These are phyloP conservation scores for Kluyveromyces lactis DNA, from an alignment of 805 yeast genomes.

Conservation along the genomic window DNA sequence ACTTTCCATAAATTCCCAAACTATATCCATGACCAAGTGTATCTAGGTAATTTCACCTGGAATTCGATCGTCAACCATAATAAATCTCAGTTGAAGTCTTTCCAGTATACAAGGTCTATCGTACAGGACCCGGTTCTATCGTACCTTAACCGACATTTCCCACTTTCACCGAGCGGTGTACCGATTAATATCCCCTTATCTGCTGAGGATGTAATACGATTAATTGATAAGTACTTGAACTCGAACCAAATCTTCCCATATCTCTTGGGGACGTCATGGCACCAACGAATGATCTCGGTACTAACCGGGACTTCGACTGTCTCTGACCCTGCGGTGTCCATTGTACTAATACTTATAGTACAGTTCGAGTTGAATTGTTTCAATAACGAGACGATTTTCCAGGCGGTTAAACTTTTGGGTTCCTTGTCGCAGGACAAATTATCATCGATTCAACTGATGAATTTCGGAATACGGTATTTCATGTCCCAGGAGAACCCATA, in stretches of 20 bases:
- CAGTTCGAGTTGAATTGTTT: conserved; percentile 26
- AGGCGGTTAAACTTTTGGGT: conserved; percentile 19
- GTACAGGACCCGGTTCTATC: conserved; percentile 8
- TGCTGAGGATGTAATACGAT: conserved; percentile 2
- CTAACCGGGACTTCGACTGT: background rate
- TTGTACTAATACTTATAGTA: conserved; percentile 18
- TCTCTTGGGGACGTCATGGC: conserved; percentile 4
- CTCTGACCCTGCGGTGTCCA: conserved; percentile 12
- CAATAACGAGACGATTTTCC: conserved; percentile 19
- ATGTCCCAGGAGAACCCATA: conserved; percentile 13
- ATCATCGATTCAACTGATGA: conserved; percentile 16
- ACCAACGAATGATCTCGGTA: conserved; percentile 4
- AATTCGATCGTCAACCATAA: conserved; percentile 8
- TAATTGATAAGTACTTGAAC: conserved; percentile 5
- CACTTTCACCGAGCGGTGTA: conserved; percentile 7
- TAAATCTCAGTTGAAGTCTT: background rate
- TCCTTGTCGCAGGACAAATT: conserved; percentile 11
- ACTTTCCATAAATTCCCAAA: conserved; percentile 20
- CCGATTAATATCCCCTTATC: conserved; percentile 6
- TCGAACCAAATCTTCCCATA: conserved; percentile 8
- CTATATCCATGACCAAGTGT: conserved; percentile 11
- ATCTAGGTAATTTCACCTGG: conserved; percentile 24
- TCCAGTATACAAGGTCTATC: conserved; percentile 4
- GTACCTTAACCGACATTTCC: conserved; percentile 8
- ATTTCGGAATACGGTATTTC: conserved; percentile 19